These are phyloP conservation scores for Hordeum pubiflorum DNA, from an alignment of 202 grass and related monocot species.

Conservation along the genomic window DNA sequence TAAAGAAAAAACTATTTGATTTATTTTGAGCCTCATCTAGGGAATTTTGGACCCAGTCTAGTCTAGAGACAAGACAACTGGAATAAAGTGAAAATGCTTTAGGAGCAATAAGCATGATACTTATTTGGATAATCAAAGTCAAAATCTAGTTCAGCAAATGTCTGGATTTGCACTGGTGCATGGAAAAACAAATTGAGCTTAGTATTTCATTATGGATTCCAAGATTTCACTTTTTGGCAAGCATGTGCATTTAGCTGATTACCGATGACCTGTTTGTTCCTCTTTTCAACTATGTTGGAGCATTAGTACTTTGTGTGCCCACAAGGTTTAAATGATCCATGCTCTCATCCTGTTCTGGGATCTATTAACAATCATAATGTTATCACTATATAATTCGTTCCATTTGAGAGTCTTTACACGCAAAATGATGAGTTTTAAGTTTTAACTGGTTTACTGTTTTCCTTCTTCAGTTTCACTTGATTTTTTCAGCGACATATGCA, in stretches of 20 bases:
- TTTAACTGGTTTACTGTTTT: conserved; percentile 14
- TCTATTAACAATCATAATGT: neutral
- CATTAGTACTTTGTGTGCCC: neutral
- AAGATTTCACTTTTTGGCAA: conserved; percentile 9
- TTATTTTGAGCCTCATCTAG: neutral
- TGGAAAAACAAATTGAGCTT: neutral
- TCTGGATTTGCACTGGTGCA: neutral
- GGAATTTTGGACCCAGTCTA: neutral
- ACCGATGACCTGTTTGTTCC: neutral
- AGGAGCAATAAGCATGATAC: neutral
- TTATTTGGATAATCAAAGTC: neutral
- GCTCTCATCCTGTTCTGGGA: neutral
- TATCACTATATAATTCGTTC: neutral
- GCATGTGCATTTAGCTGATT: conserved; percentile 3
- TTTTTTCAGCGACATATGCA: conserved; percentile 77
- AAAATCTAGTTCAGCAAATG: neutral
- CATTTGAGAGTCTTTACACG: neutral
- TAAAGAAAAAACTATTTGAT: neutral
- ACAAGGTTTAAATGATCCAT: neutral
- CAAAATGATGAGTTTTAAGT: conserved; percentile 6
- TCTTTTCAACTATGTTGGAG: neutral
- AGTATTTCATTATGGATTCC: neutral
- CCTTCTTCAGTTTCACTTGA: conserved; percentile 80
- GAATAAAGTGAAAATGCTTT: neutral
- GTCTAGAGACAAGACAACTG: neutral